phyloP scores from a whole-genome alignment of 1,284 basidiomycete species.

The Papiliotrema fonsecae region DNA sequence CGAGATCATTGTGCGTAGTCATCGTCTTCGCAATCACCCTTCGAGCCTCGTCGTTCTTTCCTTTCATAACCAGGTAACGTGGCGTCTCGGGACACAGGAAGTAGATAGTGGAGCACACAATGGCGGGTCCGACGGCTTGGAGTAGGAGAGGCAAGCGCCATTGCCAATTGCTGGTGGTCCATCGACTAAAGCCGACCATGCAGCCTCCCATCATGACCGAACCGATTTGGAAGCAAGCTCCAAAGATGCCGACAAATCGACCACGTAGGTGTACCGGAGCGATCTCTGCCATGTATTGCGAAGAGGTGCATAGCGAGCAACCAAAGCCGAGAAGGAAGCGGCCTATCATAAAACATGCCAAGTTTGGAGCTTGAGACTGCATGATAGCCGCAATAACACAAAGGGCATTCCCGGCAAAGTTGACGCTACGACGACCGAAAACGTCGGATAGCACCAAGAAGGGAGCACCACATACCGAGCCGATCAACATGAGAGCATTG shows the following conservation, averaged over 20 bases:
- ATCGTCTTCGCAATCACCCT: slow-evolving; percentile 11
- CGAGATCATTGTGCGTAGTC: slow-evolving; percentile 1
- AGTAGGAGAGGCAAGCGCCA: background rate
- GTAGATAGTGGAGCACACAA: background rate
- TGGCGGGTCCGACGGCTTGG: background rate
- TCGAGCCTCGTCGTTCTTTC: slow-evolving; percentile 4
- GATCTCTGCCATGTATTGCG: slow-evolving; percentile 1
- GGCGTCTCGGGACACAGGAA: slow-evolving; percentile 2
- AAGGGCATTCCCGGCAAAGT: background rate
- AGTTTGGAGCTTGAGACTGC: slow-evolving; percentile 1
- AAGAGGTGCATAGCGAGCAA: slow-evolving; percentile 2
- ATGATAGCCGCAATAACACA: slow-evolving; percentile 4
- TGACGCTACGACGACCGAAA: background rate
- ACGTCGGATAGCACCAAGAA: background rate
- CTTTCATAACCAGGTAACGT: slow-evolving; percentile 8
- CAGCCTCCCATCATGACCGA: slow-evolving; percentile 1
- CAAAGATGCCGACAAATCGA: slow-evolving; percentile 2
- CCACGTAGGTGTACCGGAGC: background rate
- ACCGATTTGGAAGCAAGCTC: slow-evolving; percentile 8
- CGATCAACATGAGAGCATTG: background rate
- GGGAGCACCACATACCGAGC: background rate
- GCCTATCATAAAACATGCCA: slow-evolving; percentile 5
- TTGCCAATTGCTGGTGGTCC: background rate
- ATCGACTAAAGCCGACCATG: slow-evolving; percentile 7
- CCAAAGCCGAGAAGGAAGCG: slow-evolving; percentile 9